Evolutionary conservation across 257 asterid genomes (phyloP), one percentile per base, ranked within the genome.

Genomic region (Forsythia viridissima): DNA sequence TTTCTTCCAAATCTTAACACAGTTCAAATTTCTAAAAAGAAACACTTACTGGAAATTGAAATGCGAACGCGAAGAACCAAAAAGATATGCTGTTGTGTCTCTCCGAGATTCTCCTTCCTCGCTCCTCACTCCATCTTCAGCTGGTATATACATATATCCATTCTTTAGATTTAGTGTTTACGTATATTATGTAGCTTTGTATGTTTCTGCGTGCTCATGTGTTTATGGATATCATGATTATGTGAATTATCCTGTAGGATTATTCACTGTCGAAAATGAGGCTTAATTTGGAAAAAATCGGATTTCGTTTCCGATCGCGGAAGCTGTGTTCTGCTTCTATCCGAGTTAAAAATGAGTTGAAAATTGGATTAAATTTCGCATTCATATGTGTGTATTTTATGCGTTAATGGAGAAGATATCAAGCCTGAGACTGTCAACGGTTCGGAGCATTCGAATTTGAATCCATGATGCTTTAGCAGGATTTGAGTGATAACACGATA

Each of bases 71-170:
- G 96, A 78, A 92, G 87, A 83, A 83, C 92, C 42, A 89, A 90
- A 80, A 73, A 92, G 11, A 86, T 92, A 72, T 84, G 98, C 82
- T 80, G 93, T 89, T 90, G 99, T 84, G 89, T 81, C 70, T 93
- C 99, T 82, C 99, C 99, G 43, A 86, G 93, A 37, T 24, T 84
- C 15, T 75, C 90, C 41, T 73, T 59, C 73, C 83, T 76, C 44
- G 65, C 81, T 71, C 87, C 90, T 78, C 96, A 85, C 85, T 80
- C 92, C 36, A 82, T 84, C 87, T 92, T 92, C 94, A 87, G 79
- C 92, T 87, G 97, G 99, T 94, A 76, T 71, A 36, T 40, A 15
- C 73, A 24, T 63, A 18, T 48, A 48, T 13, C n/a, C 57, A 48
- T 48, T 48, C 7, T 13, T 48, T 48, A 48, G 57, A 48, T 48